Conservation (phyloP, 805 yeast species). For the Yarrowia divulgata region DNA sequence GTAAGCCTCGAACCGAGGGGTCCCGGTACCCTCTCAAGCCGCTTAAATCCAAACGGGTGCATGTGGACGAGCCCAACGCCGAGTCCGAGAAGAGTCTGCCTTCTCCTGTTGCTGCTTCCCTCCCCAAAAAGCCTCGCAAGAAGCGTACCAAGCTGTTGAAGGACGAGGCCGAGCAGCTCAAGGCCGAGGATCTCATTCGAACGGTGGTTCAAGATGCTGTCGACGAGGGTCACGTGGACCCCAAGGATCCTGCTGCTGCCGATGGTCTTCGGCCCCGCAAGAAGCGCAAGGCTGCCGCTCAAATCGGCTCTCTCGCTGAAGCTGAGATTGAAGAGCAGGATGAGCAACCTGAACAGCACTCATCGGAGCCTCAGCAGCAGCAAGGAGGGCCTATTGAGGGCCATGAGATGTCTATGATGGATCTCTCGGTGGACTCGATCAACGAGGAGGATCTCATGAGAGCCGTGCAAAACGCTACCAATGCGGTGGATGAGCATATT, state of each 20-base stretch:
- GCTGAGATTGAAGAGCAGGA: slow-evolving; percentile 13
- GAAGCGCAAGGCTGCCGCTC: slow-evolving; percentile 22
- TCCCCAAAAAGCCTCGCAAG: slow-evolving; percentile 8
- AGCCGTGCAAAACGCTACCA: slow-evolving; percentile 31
- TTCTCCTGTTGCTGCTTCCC: neutral
- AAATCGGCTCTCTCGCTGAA: slow-evolving; percentile 28
- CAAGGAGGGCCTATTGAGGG: neutral
- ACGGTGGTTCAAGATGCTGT: slow-evolving; percentile 29
- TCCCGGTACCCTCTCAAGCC: slow-evolving; percentile 35
- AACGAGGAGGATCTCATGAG: slow-evolving; percentile 32
- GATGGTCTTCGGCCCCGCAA: slow-evolving; percentile 20
- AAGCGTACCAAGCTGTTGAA: slow-evolving; percentile 1
- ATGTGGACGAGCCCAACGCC: slow-evolving; percentile 25
- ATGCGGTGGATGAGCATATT: slow-evolving; percentile 8
- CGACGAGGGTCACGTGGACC: slow-evolving; percentile 19
- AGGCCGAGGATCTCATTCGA: slow-evolving; percentile 29
- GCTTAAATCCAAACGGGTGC: neutral
- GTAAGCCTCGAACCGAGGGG: slow-evolving; percentile 30
- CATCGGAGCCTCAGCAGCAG: neutral
- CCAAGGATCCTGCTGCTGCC: slow-evolving; percentile 29
- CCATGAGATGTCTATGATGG: slow-evolving; percentile 10
- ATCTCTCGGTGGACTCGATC: slow-evolving; percentile 9
- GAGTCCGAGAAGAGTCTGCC: slow-evolving; percentile 19
- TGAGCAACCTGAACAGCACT: neutral
- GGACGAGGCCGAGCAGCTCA: slow-evolving; percentile 29